Evolutionary conservation across 2,329 filamentous ascomycete genomes (phyloP), one percentile per base, ranked within the genome.

Genomic region (Ceratocystis diversiconidia): DNA sequence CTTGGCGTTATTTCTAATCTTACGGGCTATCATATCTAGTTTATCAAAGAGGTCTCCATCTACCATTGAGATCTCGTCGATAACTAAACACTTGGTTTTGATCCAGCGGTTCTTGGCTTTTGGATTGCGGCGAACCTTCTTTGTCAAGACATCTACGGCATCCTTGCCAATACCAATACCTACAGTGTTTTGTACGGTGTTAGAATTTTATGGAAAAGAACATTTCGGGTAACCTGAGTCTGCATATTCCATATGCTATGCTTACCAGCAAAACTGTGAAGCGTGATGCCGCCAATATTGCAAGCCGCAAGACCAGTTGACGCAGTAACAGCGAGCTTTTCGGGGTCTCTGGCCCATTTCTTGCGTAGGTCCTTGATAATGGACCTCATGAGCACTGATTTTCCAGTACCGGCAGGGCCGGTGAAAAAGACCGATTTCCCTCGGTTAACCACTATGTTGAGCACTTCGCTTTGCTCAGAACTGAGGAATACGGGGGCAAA

Each of bases 31-130:
- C 68, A 88, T 84, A 68, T 95, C 91, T 19, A 99, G 81, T 74
- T 99, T 99, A 77, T 99, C 94, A 70, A 97, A 99, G 0, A 99
- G 80, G 43, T 96, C 92, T 0, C 90, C 94, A 71, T 99, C 94
- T 3, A 99, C 92, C 95, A 99, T 99, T 12, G 94, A 97, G 2
- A 99, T 86, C 73, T 99, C 94, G 75, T 99, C 94, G 71, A 99
- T 84, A 70, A 99, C 82, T 28, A 99, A 81, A 12, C 90, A 85
- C 72, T 92, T 95, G 0, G 91, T 95, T 66, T 85, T 84, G 69
- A 95, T 77, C 95, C 95, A 99, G 50, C 92, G 84, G 69, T 85
- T 87, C 73, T 89, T 92, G 25, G 91, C 90, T 73, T 96, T 97
- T 19, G 83, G 80, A 70, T 97, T 96, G 67, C 85, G 84, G 70